phyloP scores from a whole-genome alignment of 1,139 yeast genomes.

The Kodamaea alishanica region DNA sequence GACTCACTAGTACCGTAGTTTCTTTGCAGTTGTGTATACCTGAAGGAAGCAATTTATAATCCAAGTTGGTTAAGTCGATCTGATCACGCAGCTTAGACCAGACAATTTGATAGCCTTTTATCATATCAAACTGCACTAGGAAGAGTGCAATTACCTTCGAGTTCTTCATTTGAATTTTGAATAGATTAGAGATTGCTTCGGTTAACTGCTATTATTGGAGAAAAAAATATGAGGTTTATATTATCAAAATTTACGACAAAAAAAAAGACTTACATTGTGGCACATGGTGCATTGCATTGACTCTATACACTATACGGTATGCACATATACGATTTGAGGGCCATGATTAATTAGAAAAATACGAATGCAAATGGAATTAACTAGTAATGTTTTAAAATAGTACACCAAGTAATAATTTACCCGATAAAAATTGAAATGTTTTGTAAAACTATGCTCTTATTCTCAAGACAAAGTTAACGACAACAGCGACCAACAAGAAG shows the following conservation, averaged over 20 bases:
- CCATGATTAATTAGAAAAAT: background rate
- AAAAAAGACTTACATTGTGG: background rate
- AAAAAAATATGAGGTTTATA: constrained; percentile 3
- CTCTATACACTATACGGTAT: too few species aligned
- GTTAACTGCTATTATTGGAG: background rate
- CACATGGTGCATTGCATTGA: too few species aligned
- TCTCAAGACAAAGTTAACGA: constrained; percentile 85
- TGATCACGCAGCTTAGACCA: constrained; percentile 40
- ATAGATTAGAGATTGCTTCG: background rate
- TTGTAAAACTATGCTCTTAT: constrained; percentile 46
- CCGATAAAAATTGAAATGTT: background rate
- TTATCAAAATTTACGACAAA: constrained; percentile 5
- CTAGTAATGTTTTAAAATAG: background rate
- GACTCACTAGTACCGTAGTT: constrained; percentile 44
- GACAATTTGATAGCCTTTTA: constrained; percentile 56
- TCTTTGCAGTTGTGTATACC: constrained; percentile 66
- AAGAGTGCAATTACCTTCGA: constrained; percentile 49
- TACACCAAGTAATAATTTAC: too few species aligned
- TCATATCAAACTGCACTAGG: constrained; percentile 60
- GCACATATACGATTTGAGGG: too few species aligned
- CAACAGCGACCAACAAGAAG: constrained; percentile 87
- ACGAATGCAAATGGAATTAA: background rate
- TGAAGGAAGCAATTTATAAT: constrained; percentile 75
- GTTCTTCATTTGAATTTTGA: background rate
- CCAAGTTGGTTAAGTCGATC: constrained; percentile 43